phyloP scores from a whole-genome alignment of 176 grass and related monocot species.

The Rhipidocladum racemiflorum region DNA sequence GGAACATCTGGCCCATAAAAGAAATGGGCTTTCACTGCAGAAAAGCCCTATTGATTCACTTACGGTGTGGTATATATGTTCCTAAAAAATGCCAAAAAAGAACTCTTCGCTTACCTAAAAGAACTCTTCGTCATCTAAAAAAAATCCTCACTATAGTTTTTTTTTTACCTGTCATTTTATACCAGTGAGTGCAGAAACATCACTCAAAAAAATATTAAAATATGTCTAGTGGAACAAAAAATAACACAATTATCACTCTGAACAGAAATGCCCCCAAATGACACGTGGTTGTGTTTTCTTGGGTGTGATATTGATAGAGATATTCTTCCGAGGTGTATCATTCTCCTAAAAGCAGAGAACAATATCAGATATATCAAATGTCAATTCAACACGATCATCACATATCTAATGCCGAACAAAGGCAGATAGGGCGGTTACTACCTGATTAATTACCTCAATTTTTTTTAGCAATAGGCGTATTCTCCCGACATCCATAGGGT shows the following conservation, averaged over 20 bases:
- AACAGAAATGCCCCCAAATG: background rate
- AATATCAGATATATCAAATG: conserved; percentile 2
- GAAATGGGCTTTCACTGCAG: background rate
- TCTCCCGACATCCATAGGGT: conserved; percentile 13
- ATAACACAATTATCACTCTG: background rate
- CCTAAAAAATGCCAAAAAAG: background rate
- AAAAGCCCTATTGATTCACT: background rate
- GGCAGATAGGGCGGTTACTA: conserved; percentile 3
- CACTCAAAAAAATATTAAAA: background rate
- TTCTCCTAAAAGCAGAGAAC: conserved; percentile 7
- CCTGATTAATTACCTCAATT: background rate
- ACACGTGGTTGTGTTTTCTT: background rate
- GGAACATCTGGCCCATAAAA: background rate
- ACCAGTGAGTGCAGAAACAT: background rate
- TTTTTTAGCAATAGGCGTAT: background rate
- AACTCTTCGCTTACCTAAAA: no score
- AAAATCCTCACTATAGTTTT: background rate
- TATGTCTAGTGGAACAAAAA: background rate
- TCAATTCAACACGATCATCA: conserved; percentile 23
- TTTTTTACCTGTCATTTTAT: background rate
- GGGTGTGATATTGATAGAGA: background rate
- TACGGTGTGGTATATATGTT: background rate
- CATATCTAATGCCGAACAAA: background rate
- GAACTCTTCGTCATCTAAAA: no score
- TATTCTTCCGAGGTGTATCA: conserved; percentile 2